Evolutionary conservation across 805 yeast genomes (phyloP).

Genomic region (Candida golubevii): DNA sequence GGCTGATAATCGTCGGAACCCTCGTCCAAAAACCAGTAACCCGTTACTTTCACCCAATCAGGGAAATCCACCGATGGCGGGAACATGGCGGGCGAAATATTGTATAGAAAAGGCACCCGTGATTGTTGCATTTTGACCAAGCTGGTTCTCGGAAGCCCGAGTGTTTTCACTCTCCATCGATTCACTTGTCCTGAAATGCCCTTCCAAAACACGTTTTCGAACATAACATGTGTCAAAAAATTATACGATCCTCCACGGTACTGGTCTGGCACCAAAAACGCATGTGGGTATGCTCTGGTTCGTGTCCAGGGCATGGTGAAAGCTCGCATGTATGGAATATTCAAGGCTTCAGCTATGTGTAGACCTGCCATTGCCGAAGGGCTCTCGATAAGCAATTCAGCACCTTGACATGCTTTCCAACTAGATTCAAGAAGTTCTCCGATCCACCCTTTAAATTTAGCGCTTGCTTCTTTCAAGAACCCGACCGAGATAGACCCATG

Average conservation of each 20-base stretch:
- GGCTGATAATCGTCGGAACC: conserved; percentile 51
- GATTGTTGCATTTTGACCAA: conserved; percentile 68
- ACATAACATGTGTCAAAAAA: conserved; percentile 86
- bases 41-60: conserved; percentile 94
- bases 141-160: conserved; percentile 65
- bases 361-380: conserved; percentile 96
- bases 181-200: conserved; percentile 86
- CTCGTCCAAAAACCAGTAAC: conserved; percentile 90
- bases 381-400: conserved; percentile 87
- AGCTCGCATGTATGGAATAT: conserved; percentile 88
- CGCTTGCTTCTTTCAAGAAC: conserved; percentile 76
- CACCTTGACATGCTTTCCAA: conserved; percentile 82
- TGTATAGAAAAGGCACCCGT: conserved; percentile 83
- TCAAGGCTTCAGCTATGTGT: conserved; percentile 89
- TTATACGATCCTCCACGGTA: conserved; percentile 91
- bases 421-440: conserved; percentile 63
- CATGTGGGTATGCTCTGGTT: conserved; percentile 94
- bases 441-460: conserved; percentile 81
- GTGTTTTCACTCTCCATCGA: conserved; percentile 71
- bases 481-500: conserved; percentile 85
- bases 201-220: conserved; percentile 90
- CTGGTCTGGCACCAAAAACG: conserved; percentile 91
- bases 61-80: conserved; percentile 93
- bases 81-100: conserved; percentile 80
- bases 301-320: conserved; percentile 99